These are phyloP conservation scores for Echium plantagineum DNA, from an alignment of 257 asterid genomes.

Conservation along the genomic window DNA sequence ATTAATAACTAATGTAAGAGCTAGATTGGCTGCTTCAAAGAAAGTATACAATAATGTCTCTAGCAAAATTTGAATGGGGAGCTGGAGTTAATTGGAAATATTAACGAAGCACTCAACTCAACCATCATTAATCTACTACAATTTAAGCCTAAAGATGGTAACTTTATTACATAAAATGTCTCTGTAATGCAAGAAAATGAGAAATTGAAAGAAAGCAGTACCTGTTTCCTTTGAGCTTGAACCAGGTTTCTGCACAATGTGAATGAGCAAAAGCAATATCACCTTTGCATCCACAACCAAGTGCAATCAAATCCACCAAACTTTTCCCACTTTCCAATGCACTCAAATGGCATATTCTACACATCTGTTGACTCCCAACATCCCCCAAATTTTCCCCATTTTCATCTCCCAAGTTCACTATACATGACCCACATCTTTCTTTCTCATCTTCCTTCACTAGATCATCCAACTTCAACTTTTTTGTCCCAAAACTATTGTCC, in stretches of 20 bases:
- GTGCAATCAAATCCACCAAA: slow-evolving; percentile 45
- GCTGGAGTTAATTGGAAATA: neutral
- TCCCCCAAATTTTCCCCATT: slow-evolving; percentile 10
- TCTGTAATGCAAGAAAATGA: too few relatives aligned
- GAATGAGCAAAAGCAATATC: slow-evolving; percentile 72
- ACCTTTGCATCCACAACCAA: slow-evolving; percentile 91
- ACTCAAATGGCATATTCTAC: slow-evolving; percentile 74
- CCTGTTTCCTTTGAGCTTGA: slow-evolving; percentile 63
- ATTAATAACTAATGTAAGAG: too few relatives aligned
- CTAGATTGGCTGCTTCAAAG: too few relatives aligned
- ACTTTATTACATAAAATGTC: neutral
- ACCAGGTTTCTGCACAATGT: slow-evolving; percentile 75
- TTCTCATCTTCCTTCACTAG: slow-evolving; percentile 15
- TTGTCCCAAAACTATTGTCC: slow-evolving; percentile 6
- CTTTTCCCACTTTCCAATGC: slow-evolving; percentile 32
- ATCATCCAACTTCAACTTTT: slow-evolving; percentile 8
- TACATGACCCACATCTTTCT: slow-evolving; percentile 24
- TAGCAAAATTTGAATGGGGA: too few relatives aligned
- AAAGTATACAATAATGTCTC: too few relatives aligned
- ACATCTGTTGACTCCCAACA: slow-evolving; percentile 31
- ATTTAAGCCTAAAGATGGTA: neutral
- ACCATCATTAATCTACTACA: neutral
- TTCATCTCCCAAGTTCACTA: slow-evolving; percentile 25
- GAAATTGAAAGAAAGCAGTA: slow-evolving; percentile 7
- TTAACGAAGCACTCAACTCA: neutral